Evolutionary conservation across 371 early-diverging fungal genomes (phyloP), one percentile per base, ranked within the genome.

Genomic region (Capillidium heterosporum): DNA sequence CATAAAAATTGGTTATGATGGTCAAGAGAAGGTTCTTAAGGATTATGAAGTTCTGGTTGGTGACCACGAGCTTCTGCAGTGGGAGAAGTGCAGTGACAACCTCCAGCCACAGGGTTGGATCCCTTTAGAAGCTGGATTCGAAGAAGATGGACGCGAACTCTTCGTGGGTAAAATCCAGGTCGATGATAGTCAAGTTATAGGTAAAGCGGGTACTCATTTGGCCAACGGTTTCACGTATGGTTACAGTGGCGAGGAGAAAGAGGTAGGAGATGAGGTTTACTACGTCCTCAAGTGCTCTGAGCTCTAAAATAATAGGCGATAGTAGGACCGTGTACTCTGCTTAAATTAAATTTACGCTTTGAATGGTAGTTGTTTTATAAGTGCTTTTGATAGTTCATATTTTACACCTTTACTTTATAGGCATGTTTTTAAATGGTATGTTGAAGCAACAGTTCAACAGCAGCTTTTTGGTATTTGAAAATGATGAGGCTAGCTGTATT

Each of bases 31-130:
- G 27, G 48, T 56, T 28, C 57, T 68, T 23, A 63, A 57, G 59
- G 66, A 69, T 50, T 76, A 73, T 58, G 65, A 66, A 59, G 65
- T 76, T 0, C 61, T 76, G 29, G 64, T 67, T 59, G 76, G 76
- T 28, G 59, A 66, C 55, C 63, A 66, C 56, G 63, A 58, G 56
- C 50, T 65, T 31, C 59, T 71, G 15, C 59, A 61, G 23, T 75
- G 75, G 75, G 63, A 27, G 62, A 63, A 1, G 57, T 54, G 35
- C 31, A 56, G 3, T 73, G 73, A n/a, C 40, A 32, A 17, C 48
- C 55, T 50, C 53, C 51, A 49, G 57, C 59, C 53, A 32, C 49
- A 57, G 17, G 54, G 47, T n/a, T 32, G 42, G 17, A 32, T 43
- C 0, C 63, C 58, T 17, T 65, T 75, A 19, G 64, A 66, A 32